Conservation (phyloP, 2,329 filamentous ascomycete genomes). For the Huntiella omanensis region DNA sequence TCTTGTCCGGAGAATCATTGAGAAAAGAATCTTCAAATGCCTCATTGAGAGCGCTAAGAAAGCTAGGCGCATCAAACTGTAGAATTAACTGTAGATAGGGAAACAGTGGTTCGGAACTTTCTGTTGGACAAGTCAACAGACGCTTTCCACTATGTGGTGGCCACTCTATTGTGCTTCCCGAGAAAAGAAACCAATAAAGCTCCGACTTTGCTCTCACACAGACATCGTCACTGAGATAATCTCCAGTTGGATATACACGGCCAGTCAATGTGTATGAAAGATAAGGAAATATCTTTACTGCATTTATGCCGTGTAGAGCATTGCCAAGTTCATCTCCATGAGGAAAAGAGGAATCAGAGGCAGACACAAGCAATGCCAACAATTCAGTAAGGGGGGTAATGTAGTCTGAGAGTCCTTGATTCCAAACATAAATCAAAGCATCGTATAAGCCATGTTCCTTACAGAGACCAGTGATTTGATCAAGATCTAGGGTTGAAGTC, state of each 20-base stretch:
- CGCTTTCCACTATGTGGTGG: conserved; percentile 42
- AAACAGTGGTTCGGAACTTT: conserved; percentile 52
- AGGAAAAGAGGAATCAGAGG: conserved; percentile 30
- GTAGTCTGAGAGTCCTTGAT: conserved; percentile 72
- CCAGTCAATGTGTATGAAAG: conserved; percentile 81
- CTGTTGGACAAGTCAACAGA: conserved; percentile 40
- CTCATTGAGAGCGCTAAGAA: conserved; percentile 89
- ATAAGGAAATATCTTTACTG: conserved; percentile 85
- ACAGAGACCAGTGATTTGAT: conserved; percentile 79
- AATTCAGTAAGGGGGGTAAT: conserved; percentile 80
- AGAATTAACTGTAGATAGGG: conserved; percentile 71
- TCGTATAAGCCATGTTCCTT: conserved; percentile 87
- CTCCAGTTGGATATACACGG: conserved; percentile 76
- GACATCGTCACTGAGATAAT: conserved; percentile 50
- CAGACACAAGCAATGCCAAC: conserved; percentile 43
- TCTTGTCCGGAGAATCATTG: conserved; percentile 55
- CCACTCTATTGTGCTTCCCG: conserved; percentile 59
- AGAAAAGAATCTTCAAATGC: conserved; percentile 91
- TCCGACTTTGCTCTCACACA: conserved; percentile 65
- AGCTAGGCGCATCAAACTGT: conserved; percentile 75
- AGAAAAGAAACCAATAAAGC: conserved; percentile 86
- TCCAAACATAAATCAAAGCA: conserved; percentile 93
- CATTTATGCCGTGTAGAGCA: conserved; percentile 47
- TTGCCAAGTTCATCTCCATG: conserved; percentile 24
- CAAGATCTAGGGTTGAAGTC: conserved; percentile 77